Conservation (phyloP, 2,329 filamentous ascomycete species). For the Ophiostoma himal-ulmi region DNA sequence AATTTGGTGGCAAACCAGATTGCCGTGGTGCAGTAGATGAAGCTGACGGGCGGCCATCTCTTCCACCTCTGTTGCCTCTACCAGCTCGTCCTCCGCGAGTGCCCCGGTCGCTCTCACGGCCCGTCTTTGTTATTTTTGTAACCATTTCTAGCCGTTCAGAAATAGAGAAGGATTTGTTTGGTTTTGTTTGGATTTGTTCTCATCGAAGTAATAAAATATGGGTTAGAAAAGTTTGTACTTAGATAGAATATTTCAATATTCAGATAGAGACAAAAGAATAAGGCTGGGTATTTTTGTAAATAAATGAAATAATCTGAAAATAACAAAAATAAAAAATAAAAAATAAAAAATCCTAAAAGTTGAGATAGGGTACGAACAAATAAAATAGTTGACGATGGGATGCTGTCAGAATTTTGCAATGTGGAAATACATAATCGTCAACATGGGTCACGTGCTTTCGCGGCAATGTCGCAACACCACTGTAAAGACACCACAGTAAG, state of each 20-base stretch:
- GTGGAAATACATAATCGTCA: not conserved
- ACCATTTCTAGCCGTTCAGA: not conserved
- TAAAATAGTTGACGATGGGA: not conserved
- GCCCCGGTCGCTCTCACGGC: not conserved
- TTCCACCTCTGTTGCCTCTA: not conserved
- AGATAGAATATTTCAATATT: too few species aligned
- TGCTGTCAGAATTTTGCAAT: not conserved
- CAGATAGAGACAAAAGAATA: too few species aligned
- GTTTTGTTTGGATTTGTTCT: too few species aligned
- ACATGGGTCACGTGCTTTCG: constrained; percentile 26
- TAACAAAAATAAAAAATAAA: too few species aligned
- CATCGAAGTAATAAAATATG: too few species aligned
- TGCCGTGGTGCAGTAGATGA: not conserved
- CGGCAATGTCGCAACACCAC: constrained; percentile 23
- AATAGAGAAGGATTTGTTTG: too few species aligned
- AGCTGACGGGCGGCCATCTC: not conserved
- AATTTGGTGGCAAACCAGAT: constrained; percentile 45
- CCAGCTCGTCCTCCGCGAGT: not conserved
- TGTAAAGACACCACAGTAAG: not conserved
- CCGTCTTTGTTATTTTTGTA: not conserved
- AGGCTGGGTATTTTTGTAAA: too few species aligned
- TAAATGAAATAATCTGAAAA: too few species aligned
- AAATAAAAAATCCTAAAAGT: not conserved
- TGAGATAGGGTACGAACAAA: not conserved
- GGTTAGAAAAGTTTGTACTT: too few species aligned